Base-by-base conservation (phyloP, 2,329 filamentous ascomycete genomes). In the Clonostachys sp. region DNA sequence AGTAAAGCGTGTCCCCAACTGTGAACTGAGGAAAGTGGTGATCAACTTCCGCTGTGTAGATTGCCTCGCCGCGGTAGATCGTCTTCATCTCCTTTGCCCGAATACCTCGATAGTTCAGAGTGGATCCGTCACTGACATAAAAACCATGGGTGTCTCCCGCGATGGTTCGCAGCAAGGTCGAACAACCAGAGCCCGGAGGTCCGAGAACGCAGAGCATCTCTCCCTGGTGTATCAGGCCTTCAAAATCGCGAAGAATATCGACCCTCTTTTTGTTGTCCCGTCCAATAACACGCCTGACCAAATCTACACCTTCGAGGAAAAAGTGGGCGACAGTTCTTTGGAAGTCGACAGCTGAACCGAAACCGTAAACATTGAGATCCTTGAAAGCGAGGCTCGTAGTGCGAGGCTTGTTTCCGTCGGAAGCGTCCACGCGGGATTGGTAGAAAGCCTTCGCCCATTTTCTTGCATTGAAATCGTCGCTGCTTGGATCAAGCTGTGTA, bases 1-100 rank as follows among this genome's bases (percentile, higher is more conserved):
- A 84, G 51, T 73, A 74, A 13, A 84, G 67, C 0, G 81, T 84
- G 53, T 84, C 77, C 46, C 78, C 78, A 13, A 84, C 80, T 4
- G 73, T 77, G 52, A 84, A 59, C 55, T 74, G 71, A 1, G 80
- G 77, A 53, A 83, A 83, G 58, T 83, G 80, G 10, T 79, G 74
- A 56, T 86, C 83, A 13, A 81, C 80, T 61, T 84, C 81, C 39
- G 81, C 80, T 0, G 79, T 84, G 61, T 85, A 86, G 55, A 86
- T 84, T 35, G 80, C 78, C 59, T 86, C 82, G 42, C 83, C 82
- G 80, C 52, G 46, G 49, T 57, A 58, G 53, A 74, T 71, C 20
- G 71, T 74, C 57, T 77, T 71, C 75, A 86, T 85, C 54, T 81
- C 70, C 49, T 80, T 61, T 44, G 80, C 71, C 5, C 73, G 70